Conservation (phyloP, 2,329 filamentous ascomycete genomes). For the Trichoderma sp. region DNA sequence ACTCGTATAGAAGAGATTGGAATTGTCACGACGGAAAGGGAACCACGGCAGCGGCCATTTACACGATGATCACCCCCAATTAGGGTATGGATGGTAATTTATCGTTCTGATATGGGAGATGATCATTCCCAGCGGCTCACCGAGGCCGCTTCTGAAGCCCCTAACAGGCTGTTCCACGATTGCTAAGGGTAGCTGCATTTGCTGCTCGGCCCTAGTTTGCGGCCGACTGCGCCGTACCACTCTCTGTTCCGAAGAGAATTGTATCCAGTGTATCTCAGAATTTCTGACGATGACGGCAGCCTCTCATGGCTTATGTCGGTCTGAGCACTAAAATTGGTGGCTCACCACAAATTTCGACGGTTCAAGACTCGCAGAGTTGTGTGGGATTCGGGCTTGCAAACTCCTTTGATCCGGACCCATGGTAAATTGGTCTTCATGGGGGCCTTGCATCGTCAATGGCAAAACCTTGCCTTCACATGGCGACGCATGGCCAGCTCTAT, state of each 20-base stretch:
- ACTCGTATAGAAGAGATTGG: background rate
- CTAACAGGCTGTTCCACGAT: background rate
- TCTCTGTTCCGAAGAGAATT: background rate
- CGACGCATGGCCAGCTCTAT: conserved; percentile 2
- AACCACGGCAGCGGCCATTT: background rate
- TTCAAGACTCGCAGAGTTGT: background rate
- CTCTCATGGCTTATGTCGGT: background rate
- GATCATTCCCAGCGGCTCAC: background rate
- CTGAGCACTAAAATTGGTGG: background rate
- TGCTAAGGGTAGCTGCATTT: background rate
- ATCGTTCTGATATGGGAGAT: background rate
- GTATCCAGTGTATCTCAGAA: background rate
- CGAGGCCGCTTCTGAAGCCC: background rate
- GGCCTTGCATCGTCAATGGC: conserved; percentile 5
- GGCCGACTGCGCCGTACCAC: background rate
- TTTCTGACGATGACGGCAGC: background rate
- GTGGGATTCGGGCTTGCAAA: background rate
- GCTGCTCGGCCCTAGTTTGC: background rate
- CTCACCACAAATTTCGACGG: background rate
- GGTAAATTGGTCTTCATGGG: conserved; percentile 13
- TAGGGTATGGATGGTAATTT: background rate
- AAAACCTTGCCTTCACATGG: conserved; percentile 17
- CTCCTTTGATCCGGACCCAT: conserved; percentile 11
- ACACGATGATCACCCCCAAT: background rate
- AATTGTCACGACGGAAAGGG: background rate